These are phyloP conservation scores for sweet orange (Citrus sinensis) DNA, from an alignment of 345 rosid species.

Conservation along the genomic window DNA sequence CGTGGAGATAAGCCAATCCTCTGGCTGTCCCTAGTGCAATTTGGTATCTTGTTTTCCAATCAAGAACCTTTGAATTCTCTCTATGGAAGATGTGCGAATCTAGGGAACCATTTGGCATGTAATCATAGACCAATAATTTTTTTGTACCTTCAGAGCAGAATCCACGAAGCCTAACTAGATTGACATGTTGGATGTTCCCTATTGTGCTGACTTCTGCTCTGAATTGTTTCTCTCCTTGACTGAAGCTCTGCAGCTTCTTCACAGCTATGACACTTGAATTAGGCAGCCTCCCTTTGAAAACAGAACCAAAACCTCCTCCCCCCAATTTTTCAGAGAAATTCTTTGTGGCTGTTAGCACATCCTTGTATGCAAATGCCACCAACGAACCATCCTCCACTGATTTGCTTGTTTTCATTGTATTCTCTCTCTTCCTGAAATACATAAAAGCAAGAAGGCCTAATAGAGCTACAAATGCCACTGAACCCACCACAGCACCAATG, in stretches of 20 bases:
- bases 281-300: conserved; percentile 64
- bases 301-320: conserved; percentile 90
- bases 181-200: conserved; percentile 78
- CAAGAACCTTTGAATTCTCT: conserved; percentile 29
- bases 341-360: conserved; percentile 63
- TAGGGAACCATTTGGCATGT: conserved; percentile 76
- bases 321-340: conserved; percentile 76
- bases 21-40: conserved; percentile 75
- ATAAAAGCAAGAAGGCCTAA: conserved; percentile 28
- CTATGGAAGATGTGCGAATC: conserved; percentile 50
- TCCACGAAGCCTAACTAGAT: conserved; percentile 79
- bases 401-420: conserved; percentile 21
- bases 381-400: conserved; percentile 66
- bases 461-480: conserved; percentile 24
- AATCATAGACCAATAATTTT: conserved; percentile 68
- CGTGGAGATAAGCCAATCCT: conserved; percentile 80
- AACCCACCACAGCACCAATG: conserved; percentile 40
- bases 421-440: conserved; percentile 32
- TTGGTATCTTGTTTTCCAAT: conserved; percentile 62
- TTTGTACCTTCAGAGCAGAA: conserved; percentile 70
- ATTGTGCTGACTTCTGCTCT: conserved; percentile 68
- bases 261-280: conserved; percentile 70
- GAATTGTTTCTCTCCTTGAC: conserved; percentile 93
- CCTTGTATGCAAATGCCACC: conserved; percentile 59
- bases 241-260: conserved; percentile 73